These are phyloP conservation scores for Solanum dulcamara DNA, from an alignment of 257 asterid genomes.

Conservation along the genomic window DNA sequence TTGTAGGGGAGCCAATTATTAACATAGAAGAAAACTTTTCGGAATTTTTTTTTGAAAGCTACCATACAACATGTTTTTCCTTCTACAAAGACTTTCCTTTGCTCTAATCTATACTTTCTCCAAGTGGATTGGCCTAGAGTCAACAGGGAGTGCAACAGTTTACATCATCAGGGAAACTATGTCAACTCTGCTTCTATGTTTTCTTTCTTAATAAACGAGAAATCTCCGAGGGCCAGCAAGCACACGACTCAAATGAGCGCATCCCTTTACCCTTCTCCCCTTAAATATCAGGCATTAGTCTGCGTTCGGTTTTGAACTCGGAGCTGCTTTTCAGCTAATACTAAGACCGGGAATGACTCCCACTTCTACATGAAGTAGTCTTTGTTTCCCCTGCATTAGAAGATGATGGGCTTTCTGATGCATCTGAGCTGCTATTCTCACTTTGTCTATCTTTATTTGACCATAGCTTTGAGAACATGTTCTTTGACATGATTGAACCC, in stretches of 20 bases:
- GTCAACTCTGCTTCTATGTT: not conserved
- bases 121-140: not conserved
- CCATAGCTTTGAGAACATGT: constrained; percentile 58
- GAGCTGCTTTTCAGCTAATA: not conserved
- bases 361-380: constrained; percentile 45
- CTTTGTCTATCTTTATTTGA: constrained; percentile 54
- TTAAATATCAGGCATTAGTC: not conserved
- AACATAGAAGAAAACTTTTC: not conserved
- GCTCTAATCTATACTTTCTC: not conserved
- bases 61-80: not conserved
- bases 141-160: not conserved
- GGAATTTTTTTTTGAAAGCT: not conserved
- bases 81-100: not conserved
- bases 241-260: not conserved
- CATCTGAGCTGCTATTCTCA: constrained; percentile 74
- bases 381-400: constrained; percentile 61
- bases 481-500: constrained; percentile 18
- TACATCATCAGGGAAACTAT: not conserved
- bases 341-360: constrained; percentile 33
- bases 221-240: not conserved
- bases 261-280: not conserved
- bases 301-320: not conserved
- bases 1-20: not conserved
- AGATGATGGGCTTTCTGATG: constrained; percentile 74
- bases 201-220: not conserved